Evolutionary conservation across 768 basidiomycete genomes (phyloP).

Genomic region (Tephrocybe sp.): DNA sequence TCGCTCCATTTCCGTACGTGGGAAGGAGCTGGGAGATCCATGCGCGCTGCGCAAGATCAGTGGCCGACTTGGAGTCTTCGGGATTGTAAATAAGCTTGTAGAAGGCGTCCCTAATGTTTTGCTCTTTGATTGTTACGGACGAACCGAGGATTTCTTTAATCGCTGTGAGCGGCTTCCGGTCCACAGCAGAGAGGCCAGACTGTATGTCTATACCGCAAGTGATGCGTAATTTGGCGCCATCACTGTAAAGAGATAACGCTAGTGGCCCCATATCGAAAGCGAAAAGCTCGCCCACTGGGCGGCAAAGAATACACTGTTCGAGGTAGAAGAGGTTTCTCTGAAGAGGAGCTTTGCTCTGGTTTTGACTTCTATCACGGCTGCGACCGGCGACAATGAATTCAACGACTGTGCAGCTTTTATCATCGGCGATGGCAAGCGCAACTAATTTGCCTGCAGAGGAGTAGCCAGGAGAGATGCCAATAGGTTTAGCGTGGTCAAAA

Average conservation of each 20-base stretch:
- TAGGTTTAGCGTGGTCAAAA: conserved; percentile 33
- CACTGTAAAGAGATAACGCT: conserved; percentile 40
- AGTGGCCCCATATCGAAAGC: conserved; percentile 55
- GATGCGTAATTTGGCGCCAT: conserved; percentile 39
- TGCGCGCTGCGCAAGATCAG: conserved; percentile 40
- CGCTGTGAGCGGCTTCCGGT: conserved; percentile 37
- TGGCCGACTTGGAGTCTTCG: conserved; percentile 24
- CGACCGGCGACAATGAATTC: conserved; percentile 25
- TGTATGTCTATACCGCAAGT: conserved; percentile 57
- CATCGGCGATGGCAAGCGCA: conserved; percentile 44
- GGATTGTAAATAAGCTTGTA: conserved; percentile 32
- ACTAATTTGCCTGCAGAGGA: conserved; percentile 36
- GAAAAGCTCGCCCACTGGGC: conserved; percentile 38
- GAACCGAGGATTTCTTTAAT: conserved; percentile 41
- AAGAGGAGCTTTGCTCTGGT: conserved; percentile 13
- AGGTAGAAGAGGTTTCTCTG: conserved; percentile 20
- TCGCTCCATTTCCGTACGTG: conserved; percentile 36
- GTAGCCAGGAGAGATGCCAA: conserved; percentile 55
- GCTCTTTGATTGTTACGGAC: conserved; percentile 29
- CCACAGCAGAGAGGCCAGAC: conserved; percentile 38
- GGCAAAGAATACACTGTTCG: conserved; percentile 39
- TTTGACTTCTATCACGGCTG: conserved; percentile 13
- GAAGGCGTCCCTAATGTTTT: conserved; percentile 37
- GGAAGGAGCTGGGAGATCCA: conserved; percentile 51
- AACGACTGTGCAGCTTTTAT: conserved; percentile 31